Conservation (phyloP, 352 stramenopile genomes). For the Phytophthora pinifolia region DNA sequence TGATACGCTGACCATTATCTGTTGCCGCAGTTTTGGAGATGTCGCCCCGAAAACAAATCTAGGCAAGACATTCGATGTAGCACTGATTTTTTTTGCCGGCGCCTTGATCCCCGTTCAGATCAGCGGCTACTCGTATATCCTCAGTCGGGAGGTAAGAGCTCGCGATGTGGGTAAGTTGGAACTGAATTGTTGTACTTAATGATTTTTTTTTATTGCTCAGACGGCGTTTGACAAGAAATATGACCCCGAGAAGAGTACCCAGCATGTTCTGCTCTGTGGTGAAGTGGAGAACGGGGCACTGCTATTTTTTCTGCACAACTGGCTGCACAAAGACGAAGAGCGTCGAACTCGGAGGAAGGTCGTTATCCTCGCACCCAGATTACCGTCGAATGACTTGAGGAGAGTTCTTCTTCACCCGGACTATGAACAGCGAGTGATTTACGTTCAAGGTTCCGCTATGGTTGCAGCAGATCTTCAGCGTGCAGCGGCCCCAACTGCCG, state of each 20-base stretch:
- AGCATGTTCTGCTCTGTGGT: slow-evolving; percentile 79
- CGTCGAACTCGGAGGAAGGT: slow-evolving; percentile 56
- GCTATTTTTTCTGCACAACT: slow-evolving; percentile 80
- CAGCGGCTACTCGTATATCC: slow-evolving; percentile 65
- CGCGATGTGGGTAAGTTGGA: background rate
- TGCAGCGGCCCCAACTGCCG: slow-evolving; percentile 44
- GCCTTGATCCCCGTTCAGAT: slow-evolving; percentile 70
- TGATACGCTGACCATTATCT: too few species aligned
- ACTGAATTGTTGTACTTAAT: slow-evolving; percentile 2
- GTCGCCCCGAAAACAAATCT: slow-evolving; percentile 60
- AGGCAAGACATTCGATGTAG: slow-evolving; percentile 67
- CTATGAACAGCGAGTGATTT: slow-evolving; percentile 78
- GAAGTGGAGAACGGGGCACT: slow-evolving; percentile 72
- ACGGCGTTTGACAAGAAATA: slow-evolving; percentile 85
- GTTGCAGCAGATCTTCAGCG: slow-evolving; percentile 66
- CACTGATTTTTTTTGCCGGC: slow-evolving; percentile 74
- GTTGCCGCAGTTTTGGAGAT: slow-evolving; percentile 58
- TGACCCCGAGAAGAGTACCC: slow-evolving; percentile 50
- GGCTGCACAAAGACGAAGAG: slow-evolving; percentile 70
- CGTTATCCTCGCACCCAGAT: slow-evolving; percentile 63
- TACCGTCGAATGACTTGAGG: slow-evolving; percentile 59
- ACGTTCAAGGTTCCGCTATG: slow-evolving; percentile 80
- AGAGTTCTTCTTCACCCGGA: slow-evolving; percentile 66
- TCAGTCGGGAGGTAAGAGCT: slow-evolving; percentile 60
- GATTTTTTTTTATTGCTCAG: slow-evolving; percentile 16